These are phyloP conservation scores for Podaxis sp. DNA, from an alignment of 768 basidiomycete species.

Conservation along the genomic window DNA sequence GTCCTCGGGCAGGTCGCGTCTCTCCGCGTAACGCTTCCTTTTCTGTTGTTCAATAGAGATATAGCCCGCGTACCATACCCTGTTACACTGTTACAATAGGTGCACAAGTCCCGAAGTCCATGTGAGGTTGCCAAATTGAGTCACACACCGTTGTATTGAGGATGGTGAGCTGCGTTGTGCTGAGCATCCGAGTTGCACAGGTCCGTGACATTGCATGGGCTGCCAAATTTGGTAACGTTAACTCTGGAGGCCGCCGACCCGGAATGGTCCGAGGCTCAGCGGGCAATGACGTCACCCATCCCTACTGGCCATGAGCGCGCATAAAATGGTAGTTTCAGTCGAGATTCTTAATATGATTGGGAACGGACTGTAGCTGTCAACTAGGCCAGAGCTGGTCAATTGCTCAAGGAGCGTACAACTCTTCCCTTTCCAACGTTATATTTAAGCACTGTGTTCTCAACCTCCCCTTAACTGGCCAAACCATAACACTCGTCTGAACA, in stretches of 20 bases:
- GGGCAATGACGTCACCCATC: too few species aligned
- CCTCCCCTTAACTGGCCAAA: too few species aligned
- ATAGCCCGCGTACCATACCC: neutral
- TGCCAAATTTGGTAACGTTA: neutral
- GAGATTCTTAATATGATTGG: neutral
- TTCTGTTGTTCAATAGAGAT: neutral
- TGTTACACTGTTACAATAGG: neutral
- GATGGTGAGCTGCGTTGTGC: neutral
- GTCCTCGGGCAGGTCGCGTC: neutral
- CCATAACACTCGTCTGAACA: too few species aligned
- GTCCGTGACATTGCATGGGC: neutral
- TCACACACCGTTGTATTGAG: neutral
- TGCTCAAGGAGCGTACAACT: too few species aligned
- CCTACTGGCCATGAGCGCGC: too few species aligned
- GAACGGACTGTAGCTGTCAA: neutral
- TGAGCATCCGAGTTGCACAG: neutral
- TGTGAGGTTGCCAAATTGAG: neutral
- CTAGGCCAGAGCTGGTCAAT: too few species aligned
- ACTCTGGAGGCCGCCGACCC: neutral
- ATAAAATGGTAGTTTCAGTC: too few species aligned
- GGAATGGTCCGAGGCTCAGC: too few species aligned
- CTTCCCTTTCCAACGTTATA: too few species aligned
- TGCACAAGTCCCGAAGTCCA: neutral
- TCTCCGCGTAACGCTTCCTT: neutral
- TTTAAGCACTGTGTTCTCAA: too few species aligned